These are phyloP conservation scores for Leccinellum rugosiceps DNA, from an alignment of 768 basidiomycete genomes.

Conservation along the genomic window DNA sequence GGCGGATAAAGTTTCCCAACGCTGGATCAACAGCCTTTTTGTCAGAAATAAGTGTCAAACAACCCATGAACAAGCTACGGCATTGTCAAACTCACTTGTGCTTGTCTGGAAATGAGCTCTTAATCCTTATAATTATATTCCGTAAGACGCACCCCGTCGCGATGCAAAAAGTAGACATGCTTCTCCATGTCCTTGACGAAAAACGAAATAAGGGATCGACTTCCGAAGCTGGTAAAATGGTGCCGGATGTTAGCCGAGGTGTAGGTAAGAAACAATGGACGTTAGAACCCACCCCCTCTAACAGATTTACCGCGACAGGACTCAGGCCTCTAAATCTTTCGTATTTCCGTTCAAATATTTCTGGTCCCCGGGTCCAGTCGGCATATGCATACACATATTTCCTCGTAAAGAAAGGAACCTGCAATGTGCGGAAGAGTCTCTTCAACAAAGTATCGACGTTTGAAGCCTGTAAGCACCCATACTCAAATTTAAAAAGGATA, in stretches of 20 bases:
- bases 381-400: conserved; percentile 23
- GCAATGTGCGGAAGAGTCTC: not conserved
- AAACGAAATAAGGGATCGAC: conserved; percentile 12
- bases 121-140: not conserved
- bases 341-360: conserved; percentile 17
- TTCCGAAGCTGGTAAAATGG: conserved; percentile 12
- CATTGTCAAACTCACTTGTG: conserved; percentile 20
- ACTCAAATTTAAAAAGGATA: conserved; percentile 38
- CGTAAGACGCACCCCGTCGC: conserved; percentile 17
- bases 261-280: not conserved
- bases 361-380: conserved; percentile 9
- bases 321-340: conserved; percentile 20
- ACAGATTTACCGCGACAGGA: conserved; percentile 20
- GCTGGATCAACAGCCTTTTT: conserved; percentile 8
- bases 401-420: conserved; percentile 34
- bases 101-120: conserved; percentile 9
- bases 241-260: not conserved
- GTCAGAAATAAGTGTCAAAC: conserved; percentile 9
- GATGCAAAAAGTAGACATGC: conserved; percentile 21
- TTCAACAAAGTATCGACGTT: not conserved
- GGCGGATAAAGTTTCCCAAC: conserved; percentile 8
- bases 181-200: conserved; percentile 16
- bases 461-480: not conserved
- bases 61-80: not conserved
- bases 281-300: conserved; percentile 29